These are phyloP conservation scores for Colletotrichum horii DNA, from an alignment of 2,329 filamentous ascomycete genomes.

Conservation along the genomic window DNA sequence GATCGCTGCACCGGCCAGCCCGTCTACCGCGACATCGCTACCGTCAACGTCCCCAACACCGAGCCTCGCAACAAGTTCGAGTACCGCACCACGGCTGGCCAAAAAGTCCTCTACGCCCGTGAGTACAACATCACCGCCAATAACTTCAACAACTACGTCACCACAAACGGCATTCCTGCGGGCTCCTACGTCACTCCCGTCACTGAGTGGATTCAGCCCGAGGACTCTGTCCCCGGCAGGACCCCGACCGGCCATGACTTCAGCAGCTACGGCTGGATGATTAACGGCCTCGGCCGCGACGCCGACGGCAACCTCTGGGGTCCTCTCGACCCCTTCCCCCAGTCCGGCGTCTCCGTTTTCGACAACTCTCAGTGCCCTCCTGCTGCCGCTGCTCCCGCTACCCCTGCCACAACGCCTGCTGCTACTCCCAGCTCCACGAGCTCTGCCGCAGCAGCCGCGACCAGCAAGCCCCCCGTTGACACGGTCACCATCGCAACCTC, in stretches of 20 bases:
- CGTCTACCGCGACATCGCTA: constrained; percentile 37
- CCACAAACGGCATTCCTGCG: constrained; percentile 42
- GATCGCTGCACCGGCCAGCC: constrained; percentile 45
- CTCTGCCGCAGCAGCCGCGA: not conserved
- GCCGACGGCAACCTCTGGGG: constrained; percentile 35
- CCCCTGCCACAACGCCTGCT: not conserved
- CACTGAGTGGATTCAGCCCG: constrained; percentile 48
- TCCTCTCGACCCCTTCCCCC: constrained; percentile 38
- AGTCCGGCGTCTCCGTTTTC: constrained; percentile 15
- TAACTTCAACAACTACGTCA: constrained; percentile 29
- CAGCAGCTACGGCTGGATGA: constrained; percentile 33
- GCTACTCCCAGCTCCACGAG: not conserved
- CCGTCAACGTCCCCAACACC: constrained; percentile 30
- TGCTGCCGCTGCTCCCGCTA: not conserved
- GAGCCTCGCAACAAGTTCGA: constrained; percentile 44
- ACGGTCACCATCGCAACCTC: constrained; percentile 7
- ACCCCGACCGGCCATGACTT: constrained; percentile 37
- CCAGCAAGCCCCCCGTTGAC: not conserved
- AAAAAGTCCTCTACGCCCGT: constrained; percentile 40
- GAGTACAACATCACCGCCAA: constrained; percentile 43
- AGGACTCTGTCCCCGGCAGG: constrained; percentile 40
- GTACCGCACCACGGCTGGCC: constrained; percentile 31
- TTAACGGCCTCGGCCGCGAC: constrained; percentile 33
- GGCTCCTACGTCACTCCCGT: constrained; percentile 46
- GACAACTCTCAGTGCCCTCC: constrained; percentile 18